A percentile compares a stretch with the other conserved stretches of the same genome.
Conservation (phyloP, 2,329 filamentous ascomycete genomes). For the Lasiodiplodia sp. region DNA sequence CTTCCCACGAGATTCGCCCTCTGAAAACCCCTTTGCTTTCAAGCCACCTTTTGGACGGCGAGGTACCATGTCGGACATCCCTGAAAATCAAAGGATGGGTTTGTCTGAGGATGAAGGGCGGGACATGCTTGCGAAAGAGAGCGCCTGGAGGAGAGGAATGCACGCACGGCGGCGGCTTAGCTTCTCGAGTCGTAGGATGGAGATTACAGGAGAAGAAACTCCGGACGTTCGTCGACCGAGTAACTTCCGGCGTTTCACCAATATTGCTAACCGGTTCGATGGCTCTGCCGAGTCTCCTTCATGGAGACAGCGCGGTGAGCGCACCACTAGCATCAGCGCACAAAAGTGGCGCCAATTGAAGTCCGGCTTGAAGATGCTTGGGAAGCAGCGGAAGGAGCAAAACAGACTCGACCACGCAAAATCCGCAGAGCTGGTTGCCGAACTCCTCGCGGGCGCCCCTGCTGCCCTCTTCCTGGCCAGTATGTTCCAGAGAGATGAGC, state of each 20-base stretch:
- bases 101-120: slow-evolving; percentile 61
- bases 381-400: slow-evolving; percentile 82
- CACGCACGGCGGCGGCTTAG: slow-evolving; percentile 38
- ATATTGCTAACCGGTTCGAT: slow-evolving; percentile 47
- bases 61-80: slow-evolving; percentile 58
- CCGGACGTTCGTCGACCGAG: slow-evolving; percentile 51
- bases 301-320: slow-evolving; percentile 54
- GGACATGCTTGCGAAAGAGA: slow-evolving; percentile 55
- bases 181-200: slow-evolving; percentile 42
- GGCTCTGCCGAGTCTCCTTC: slow-evolving; percentile 50
- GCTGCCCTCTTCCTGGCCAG: slow-evolving; percentile 94
- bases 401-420: slow-evolving; percentile 89
- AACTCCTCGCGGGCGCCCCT: slow-evolving; percentile 88
- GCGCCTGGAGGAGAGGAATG: slow-evolving; percentile 55
- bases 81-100: slow-evolving; percentile 55
- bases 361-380: slow-evolving; percentile 80
- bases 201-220: slow-evolving; percentile 40
- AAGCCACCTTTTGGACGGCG: slow-evolving; percentile 64
- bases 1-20: slow-evolving; percentile 53
- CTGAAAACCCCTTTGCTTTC: slow-evolving; percentile 39
- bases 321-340: slow-evolving; percentile 61
- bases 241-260: slow-evolving; percentile 54
- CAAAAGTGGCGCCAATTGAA: slow-evolving; percentile 95
- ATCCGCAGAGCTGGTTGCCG: slow-evolving; percentile 94
- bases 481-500: slow-evolving; percentile 97